phyloP scores from a whole-genome alignment of 805 yeast genomes.

The Yarrowia divulgata region DNA sequence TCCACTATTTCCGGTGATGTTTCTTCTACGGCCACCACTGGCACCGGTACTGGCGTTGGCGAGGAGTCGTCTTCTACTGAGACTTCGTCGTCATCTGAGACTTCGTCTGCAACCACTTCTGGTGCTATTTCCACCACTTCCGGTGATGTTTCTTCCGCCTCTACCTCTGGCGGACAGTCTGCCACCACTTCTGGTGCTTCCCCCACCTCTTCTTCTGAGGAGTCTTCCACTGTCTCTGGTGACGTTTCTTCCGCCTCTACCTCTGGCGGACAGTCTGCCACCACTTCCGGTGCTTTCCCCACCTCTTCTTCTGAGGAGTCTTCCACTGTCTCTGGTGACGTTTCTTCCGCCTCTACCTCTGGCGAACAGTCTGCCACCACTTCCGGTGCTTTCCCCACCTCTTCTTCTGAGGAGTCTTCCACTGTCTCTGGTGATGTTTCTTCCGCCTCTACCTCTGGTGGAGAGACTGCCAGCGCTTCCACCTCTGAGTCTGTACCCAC shows the following conservation, averaged over 20 bases:
- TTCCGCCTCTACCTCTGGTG: neutral
- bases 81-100: neutral
- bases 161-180: too few relatives aligned
- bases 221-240: too few relatives aligned
- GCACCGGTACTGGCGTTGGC: neutral
- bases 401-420: neutral
- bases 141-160: too few relatives aligned
- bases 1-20: neutral
- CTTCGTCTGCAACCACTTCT: neutral
- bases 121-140: neutral
- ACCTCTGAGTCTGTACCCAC: too few relatives aligned
- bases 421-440: neutral
- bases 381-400: neutral
- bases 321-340: neutral
- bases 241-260: too few relatives aligned
- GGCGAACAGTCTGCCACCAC: neutral
- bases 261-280: neutral
- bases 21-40: neutral
- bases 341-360: neutral
- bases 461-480: too few relatives aligned
- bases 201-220: too few relatives aligned
- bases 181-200: too few relatives aligned
- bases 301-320: neutral
- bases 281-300: neutral
- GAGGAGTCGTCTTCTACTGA: neutral